A percentile compares a stretch with the other conserved stretches of the same genome.
Evolutionary conservation across 129 eudicot species (phyloP).

Genomic region (Arctium minus): DNA sequence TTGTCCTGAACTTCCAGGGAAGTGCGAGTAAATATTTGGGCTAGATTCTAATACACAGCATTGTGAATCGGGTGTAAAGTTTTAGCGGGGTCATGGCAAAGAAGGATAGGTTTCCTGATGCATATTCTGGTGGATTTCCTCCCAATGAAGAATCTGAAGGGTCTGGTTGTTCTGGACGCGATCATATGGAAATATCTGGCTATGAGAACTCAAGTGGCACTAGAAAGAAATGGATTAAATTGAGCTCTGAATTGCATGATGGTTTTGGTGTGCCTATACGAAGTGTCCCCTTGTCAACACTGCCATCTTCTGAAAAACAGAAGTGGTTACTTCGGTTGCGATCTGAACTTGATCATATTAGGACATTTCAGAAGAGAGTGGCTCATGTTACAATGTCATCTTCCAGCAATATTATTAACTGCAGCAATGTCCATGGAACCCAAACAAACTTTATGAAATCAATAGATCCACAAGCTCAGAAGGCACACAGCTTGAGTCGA

Average conservation of each 20-base stretch:
- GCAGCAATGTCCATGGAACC: slow-evolving; percentile 33
- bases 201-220: slow-evolving; percentile 36
- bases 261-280: slow-evolving; percentile 58
- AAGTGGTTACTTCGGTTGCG: slow-evolving; percentile 39
- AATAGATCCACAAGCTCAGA: slow-evolving; percentile 25
- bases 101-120: slow-evolving; percentile 53
- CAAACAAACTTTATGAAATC: slow-evolving; percentile 29
- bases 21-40: background rate
- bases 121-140: slow-evolving; percentile 37
- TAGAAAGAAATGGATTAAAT: slow-evolving; percentile 53
- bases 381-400: slow-evolving; percentile 34
- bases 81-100: slow-evolving; percentile 39
- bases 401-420: slow-evolving; percentile 34
- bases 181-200: slow-evolving; percentile 36
- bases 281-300: slow-evolving; percentile 42
- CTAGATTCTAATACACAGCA: background rate
- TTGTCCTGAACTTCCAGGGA: slow-evolving; percentile 3
- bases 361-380: slow-evolving; percentile 41
- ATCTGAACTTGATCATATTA: slow-evolving; percentile 58
- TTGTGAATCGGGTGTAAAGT: background rate
- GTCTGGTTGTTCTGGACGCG: slow-evolving; percentile 57
- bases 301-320: slow-evolving; percentile 44
- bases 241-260: slow-evolving; percentile 44
- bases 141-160: slow-evolving; percentile 51
- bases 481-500: slow-evolving; percentile 40